Evolutionary conservation across 805 yeast genomes (phyloP), one percentile per base, ranked within the genome.

Genomic region (Barnettozyma sucrosica): DNA sequence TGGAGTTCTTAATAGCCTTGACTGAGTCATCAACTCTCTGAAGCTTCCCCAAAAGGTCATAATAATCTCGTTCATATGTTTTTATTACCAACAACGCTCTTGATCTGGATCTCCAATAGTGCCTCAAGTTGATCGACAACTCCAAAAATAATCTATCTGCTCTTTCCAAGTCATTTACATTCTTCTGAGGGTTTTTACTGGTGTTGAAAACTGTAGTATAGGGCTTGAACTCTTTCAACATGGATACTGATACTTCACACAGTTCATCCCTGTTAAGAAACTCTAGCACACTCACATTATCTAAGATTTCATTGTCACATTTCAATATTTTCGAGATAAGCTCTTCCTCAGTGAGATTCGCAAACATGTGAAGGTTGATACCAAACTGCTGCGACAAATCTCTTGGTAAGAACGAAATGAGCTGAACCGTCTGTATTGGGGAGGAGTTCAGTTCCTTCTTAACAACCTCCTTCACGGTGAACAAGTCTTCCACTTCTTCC

Each of bases 361-460:
- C 75, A 61, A 77, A 85, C 58, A 77, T 71, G 57, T 85, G 90
- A 47, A 85, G 69, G 58, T 85, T 85, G 56, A 85, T 85, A 36
- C 89, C 89, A 65, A 85, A 84, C 58, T 85, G 90, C 57, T 85
- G 93, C 2, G 87, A 82, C 18, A 83, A 58, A 53, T 85, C 93
- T 51, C 89, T 71, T 0, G 90, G 73, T 54, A 85, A 68, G 55
- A 83, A 80, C 0, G 81, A 59, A 4, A 79, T 57, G 55, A 77
- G 75, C 47, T 75, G 74, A 23, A 66, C 63, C 25, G 72, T 76
- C 30, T 76, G 59, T 67, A 34, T 32, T 3, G 70, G 48, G 67
- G 73, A 58, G 65, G 63, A 59, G 64, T 66, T 55, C 20, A 51
- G 56, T 43, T 55, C 56, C 43, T 46, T 60, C 9, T 57, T 58